Base-by-base conservation (phyloP, 345 rosid species). In the Carallia brachiata region DNA sequence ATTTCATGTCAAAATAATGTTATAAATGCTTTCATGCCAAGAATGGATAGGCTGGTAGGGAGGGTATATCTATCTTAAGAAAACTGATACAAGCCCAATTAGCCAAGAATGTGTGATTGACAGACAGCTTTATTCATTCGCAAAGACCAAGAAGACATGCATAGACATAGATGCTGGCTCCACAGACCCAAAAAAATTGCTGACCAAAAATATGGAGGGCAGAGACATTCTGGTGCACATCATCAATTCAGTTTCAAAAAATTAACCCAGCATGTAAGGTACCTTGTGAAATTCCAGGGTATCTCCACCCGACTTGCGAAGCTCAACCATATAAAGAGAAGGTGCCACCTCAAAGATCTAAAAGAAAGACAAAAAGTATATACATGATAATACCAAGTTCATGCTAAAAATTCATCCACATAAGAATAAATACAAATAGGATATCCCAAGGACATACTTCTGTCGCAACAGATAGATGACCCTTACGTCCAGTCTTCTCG, bases 261-360 rank as follows among this genome's bases (percentile, higher is more conserved):
- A 27, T 27, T 7, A 7, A 53, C 23, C 16, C 4, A 12, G 34
- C 3, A 9, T 17, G 13, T 39, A 61, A 10, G 59, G 67, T 82
- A 95, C 99, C 94, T 90, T 87, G 84, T 95, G 99, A 80, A 92
- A 95, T 78, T 95, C 99, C 76, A 95, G 86, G 57, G 99, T 95
- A 77, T 95, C 99, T 69, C 99, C 99, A 36, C 88, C 94, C 54
- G 99, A 86, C 77, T 95, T 95, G 50, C 96, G 90, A 80, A 95
- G 81, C 81, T 95, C 99, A 54, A 92, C 98, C 99, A 92, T 89
- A 67, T 83, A 88, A 64, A 95, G 97, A 7, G 97, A 92, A 76
- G 99, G 99, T 72, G 98, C 99, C 73, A 95, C 99, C 83, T 95
- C 90, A 83, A 86, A 88, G 62, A 95, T 88, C 97, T 95, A 87